phyloP scores from a whole-genome alignment of 2,329 filamentous ascomycete species.

The Colletotrichum ledebouriae region DNA sequence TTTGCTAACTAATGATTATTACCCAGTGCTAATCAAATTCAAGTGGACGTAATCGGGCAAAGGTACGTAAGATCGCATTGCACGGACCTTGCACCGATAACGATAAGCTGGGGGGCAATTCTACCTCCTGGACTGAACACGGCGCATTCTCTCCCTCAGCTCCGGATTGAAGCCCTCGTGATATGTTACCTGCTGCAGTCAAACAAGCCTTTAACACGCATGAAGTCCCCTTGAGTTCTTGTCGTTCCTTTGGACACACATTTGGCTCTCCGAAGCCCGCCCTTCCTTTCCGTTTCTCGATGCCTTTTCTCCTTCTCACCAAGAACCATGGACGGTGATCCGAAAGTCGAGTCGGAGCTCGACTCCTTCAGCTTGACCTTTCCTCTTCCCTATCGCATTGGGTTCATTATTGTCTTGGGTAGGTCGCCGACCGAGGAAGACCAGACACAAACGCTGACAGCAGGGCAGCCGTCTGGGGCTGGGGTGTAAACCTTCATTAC shows the following conservation, averaged over 20 bases:
- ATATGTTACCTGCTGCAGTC: constrained; percentile 5
- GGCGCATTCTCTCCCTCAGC: constrained; percentile 21
- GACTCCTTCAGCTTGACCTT: constrained; percentile 90
- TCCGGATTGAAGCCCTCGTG: constrained; percentile 14
- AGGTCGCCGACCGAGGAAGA: constrained; percentile 47
- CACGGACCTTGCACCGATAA: constrained; percentile 35
- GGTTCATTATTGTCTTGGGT: constrained; percentile 89
- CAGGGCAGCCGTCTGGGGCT: constrained; percentile 87
- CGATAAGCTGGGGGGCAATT: constrained; percentile 37
- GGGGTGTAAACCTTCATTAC: constrained; percentile 92
- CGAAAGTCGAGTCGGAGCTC: constrained; percentile 76
- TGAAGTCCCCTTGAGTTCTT: constrained; percentile 28
- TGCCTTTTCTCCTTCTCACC: constrained; percentile 31
- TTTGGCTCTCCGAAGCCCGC: constrained; percentile 25
- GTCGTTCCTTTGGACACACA: constrained; percentile 32
- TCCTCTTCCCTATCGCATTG: constrained; percentile 90
- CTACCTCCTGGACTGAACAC: constrained; percentile 29
- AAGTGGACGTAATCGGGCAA: constrained; percentile 9
- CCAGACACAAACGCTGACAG: constrained; percentile 31
- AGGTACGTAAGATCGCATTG: constrained; percentile 13
- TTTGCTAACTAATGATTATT: constrained; percentile 11
- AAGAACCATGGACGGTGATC: constrained; percentile 77
- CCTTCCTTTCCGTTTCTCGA: constrained; percentile 36
- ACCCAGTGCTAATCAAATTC: background rate
- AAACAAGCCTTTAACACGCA: background rate